These are phyloP conservation scores for Prunus kanzakura DNA, from an alignment of 306 rosid species.

Conservation along the genomic window DNA sequence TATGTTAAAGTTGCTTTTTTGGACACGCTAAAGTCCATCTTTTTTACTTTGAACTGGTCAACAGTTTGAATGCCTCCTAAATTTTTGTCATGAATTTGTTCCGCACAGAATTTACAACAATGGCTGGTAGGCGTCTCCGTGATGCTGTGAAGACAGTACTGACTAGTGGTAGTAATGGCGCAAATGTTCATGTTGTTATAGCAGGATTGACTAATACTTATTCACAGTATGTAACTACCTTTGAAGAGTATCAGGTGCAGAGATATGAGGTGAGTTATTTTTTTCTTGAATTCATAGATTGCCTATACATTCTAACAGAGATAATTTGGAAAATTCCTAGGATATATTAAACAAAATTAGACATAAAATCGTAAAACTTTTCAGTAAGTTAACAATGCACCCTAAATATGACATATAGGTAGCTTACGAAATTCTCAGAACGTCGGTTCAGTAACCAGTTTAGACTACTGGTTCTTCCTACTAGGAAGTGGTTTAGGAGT, in stretches of 20 bases:
- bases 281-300: not conserved
- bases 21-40: not conserved
- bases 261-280: conserved; percentile 82
- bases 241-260: conserved; percentile 79
- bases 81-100: conserved; percentile 13
- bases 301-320: not conserved
- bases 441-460: not conserved
- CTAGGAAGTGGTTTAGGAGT: not conserved
- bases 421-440: not conserved
- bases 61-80: conserved; percentile 17
- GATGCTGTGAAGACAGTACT: conserved; percentile 74
- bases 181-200: conserved; percentile 59
- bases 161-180: conserved; percentile 30
- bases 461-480: not conserved
- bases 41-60: not conserved
- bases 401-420: not conserved
- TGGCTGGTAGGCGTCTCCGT: conserved; percentile 96
- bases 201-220: conserved; percentile 86
- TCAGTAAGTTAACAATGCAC: not conserved
- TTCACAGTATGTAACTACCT: conserved; percentile 83
- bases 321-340: not conserved
- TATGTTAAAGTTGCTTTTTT: conserved; percentile 3
- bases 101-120: conserved; percentile 74
- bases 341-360: not conserved
- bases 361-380: not conserved